These are phyloP conservation scores for Sporothrix phasma DNA, from an alignment of 2,329 filamentous ascomycete species.

Conservation along the genomic window DNA sequence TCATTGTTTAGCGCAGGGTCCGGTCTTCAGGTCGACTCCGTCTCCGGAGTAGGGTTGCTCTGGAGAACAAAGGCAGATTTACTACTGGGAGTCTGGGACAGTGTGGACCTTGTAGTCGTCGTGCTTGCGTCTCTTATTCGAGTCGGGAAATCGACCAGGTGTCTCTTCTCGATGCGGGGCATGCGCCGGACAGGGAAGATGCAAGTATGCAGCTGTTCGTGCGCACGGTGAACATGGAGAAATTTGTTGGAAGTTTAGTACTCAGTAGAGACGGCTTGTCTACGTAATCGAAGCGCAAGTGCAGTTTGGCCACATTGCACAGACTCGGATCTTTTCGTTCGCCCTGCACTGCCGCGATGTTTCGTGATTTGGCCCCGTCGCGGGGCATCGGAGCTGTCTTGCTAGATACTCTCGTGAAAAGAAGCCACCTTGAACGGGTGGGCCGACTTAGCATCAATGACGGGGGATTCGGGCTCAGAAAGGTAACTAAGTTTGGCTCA, in stretches of 20 bases:
- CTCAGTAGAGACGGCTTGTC: background rate
- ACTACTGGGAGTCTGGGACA: background rate
- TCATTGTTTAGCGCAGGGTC: background rate
- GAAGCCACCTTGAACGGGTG: background rate
- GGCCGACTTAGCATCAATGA: background rate
- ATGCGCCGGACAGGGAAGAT: background rate
- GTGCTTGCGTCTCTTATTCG: background rate
- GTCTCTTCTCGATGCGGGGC: background rate
- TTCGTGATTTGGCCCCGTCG: background rate
- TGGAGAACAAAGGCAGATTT: slow-evolving; percentile 7
- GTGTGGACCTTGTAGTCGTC: background rate
- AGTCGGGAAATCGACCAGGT: background rate
- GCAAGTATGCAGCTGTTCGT: too few species aligned
- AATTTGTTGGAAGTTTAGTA: too few species aligned
- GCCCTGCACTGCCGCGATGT: slow-evolving; percentile 7
- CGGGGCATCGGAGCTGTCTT: background rate
- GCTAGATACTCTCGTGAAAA: background rate
- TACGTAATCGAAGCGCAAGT: background rate
- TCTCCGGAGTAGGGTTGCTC: background rate
- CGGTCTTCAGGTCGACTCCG: background rate
- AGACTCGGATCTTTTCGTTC: background rate
- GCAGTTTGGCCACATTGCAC: background rate
- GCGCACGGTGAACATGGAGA: too few species aligned
- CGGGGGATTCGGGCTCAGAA: background rate
- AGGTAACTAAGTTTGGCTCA: background rate